These are phyloP conservation scores for Phialophora tarda DNA, from an alignment of 2,329 filamentous ascomycete species.

Conservation along the genomic window DNA sequence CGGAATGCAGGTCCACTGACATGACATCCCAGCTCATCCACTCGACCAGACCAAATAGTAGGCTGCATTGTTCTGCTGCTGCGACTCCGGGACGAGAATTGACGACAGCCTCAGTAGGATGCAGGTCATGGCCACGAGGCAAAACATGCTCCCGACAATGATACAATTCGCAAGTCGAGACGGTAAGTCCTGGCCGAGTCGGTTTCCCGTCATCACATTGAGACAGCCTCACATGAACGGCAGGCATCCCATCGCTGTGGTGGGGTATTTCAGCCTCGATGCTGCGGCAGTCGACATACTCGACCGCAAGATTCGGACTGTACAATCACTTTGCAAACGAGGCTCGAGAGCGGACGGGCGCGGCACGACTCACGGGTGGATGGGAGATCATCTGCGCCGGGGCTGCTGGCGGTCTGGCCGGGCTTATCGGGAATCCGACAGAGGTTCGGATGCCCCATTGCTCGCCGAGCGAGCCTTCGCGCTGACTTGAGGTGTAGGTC, in stretches of 20 bases:
- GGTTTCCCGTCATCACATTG: not conserved
- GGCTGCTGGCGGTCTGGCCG: conserved; percentile 29
- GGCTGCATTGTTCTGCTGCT: not conserved
- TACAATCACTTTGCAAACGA: conserved; percentile 30
- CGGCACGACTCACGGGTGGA: conserved; percentile 23
- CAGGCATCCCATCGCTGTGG: conserved; percentile 31
- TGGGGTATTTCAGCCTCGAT: conserved; percentile 34
- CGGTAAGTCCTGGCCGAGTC: conserved; percentile 14
- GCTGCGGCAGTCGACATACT: conserved; percentile 34
- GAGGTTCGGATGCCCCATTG: conserved; percentile 17
- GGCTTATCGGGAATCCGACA: conserved; percentile 32
- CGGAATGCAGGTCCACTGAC: not conserved
- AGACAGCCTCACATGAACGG: conserved; percentile 5
- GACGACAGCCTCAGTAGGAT: conserved; percentile 24
- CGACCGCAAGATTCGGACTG: conserved; percentile 31
- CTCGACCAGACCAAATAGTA: conserved; percentile 36
- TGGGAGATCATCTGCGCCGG: conserved; percentile 29
- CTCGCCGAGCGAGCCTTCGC: not conserved
- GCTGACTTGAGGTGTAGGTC: conserved; percentile 24
- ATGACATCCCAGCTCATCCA: conserved; percentile 27
- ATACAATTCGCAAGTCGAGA: conserved; percentile 30
- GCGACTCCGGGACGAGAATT: not conserved
- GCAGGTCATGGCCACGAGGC: conserved; percentile 31
- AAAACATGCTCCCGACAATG: conserved; percentile 32
- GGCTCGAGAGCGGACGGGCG: conserved; percentile 21